A percentile compares a stretch with the other conserved stretches of the same genome.
These are phyloP conservation scores for Wickerhamiella nectarea DNA, from an alignment of 805 yeast genomes.

Conservation along the genomic window DNA sequence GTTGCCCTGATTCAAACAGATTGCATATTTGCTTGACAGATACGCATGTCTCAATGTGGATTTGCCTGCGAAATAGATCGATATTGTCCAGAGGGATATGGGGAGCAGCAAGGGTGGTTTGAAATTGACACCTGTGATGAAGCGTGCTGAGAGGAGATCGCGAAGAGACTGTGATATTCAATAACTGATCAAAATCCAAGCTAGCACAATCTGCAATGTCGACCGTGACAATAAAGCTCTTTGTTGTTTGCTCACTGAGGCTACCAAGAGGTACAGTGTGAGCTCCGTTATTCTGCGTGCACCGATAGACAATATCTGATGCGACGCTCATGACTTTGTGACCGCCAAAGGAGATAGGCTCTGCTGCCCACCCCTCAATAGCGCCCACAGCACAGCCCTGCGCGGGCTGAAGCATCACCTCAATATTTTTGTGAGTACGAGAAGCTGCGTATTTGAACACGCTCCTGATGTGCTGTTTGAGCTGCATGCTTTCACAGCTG, in stretches of 20 bases:
- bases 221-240: not conserved
- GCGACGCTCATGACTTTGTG: not conserved
- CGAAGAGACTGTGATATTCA: not conserved
- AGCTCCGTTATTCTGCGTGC: not conserved
- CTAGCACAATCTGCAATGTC: slow-evolving; percentile 3
- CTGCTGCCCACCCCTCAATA: not conserved
- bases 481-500: not conserved
- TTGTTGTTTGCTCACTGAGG: not conserved
- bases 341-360: not conserved
- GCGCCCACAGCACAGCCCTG: not conserved
- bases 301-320: not conserved
- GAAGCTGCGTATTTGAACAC: not conserved
- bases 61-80: not conserved
- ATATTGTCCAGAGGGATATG: not conserved
- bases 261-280: not conserved
- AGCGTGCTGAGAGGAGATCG: slow-evolving; percentile 4
- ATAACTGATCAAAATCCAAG: not conserved
- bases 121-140: slow-evolving; percentile 3
- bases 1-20: not conserved
- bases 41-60: not conserved
- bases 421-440: slow-evolving; percentile 7
- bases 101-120: not conserved
- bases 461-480: not conserved
- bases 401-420: not conserved
- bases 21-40: not conserved